Conservation (phyloP, 2,329 filamentous ascomycete genomes). For the Ascosphaera aggregata region DNA sequence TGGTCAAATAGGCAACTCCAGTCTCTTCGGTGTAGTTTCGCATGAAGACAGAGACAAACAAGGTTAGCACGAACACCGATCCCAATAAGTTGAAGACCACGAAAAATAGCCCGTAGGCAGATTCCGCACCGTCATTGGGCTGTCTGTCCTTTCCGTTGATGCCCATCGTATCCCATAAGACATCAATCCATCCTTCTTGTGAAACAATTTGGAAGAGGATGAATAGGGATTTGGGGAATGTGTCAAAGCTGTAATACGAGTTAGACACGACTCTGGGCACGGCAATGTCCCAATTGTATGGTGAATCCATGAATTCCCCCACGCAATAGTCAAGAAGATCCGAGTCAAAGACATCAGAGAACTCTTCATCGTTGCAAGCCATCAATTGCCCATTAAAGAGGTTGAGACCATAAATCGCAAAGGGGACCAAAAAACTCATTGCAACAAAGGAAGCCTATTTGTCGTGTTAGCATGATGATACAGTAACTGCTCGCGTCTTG, state of each 20-base stretch:
- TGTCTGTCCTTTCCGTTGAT: slow-evolving; percentile 59
- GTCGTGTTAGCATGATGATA: slow-evolving; percentile 7
- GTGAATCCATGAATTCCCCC: slow-evolving; percentile 54
- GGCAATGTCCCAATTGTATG: slow-evolving; percentile 66
- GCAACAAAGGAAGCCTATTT: slow-evolving; percentile 64
- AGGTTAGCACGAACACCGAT: slow-evolving; percentile 84
- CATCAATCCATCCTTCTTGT: slow-evolving; percentile 91
- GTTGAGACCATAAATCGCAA: slow-evolving; percentile 88
- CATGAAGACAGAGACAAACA: slow-evolving; percentile 99
- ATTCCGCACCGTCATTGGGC: slow-evolving; percentile 41
- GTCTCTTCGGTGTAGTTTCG: slow-evolving; percentile 98
- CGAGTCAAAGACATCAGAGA: slow-evolving; percentile 19
- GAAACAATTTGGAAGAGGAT: slow-evolving; percentile 98
- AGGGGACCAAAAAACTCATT: slow-evolving; percentile 78
- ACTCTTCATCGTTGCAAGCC: slow-evolving; percentile 49
- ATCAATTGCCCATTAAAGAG: slow-evolving; percentile 69
- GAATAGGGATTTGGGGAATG: slow-evolving; percentile 82
- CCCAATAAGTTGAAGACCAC: slow-evolving; percentile 89
- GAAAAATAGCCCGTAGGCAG: slow-evolving; percentile 85
- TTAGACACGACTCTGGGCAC: slow-evolving; percentile 65
- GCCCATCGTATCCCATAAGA: slow-evolving; percentile 63
- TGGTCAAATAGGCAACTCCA: slow-evolving; percentile 83
- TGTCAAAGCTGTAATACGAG: slow-evolving; percentile 75
- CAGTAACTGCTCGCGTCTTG: neutral
- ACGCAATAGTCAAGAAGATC: slow-evolving; percentile 44